phyloP scores from a whole-genome alignment of 2,329 filamentous ascomycete genomes.

The Exophiala sideris region DNA sequence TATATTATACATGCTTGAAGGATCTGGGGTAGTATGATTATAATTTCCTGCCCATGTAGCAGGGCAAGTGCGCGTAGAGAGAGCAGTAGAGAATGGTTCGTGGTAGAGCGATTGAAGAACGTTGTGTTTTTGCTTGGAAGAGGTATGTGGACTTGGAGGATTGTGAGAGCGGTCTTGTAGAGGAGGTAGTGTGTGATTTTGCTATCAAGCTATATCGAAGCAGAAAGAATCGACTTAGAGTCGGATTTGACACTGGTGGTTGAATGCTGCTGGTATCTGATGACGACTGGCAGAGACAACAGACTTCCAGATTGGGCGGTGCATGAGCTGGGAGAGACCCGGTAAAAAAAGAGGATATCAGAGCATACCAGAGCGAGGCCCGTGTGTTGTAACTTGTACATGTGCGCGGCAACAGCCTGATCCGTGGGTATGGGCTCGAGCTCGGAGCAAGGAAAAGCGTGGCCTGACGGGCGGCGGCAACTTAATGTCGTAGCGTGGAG shows the following conservation, averaged over 20 bases:
- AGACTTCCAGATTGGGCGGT: conserved; percentile 19
- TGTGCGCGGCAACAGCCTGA: conserved; percentile 17
- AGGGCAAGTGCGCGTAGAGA: not conserved
- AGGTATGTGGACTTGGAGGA: not conserved
- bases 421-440: conserved; percentile 18
- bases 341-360: not conserved
- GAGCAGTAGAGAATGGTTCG: not conserved
- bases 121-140: not conserved
- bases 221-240: not conserved
- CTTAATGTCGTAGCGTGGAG: not conserved
- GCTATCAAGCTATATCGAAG: too few relatives aligned
- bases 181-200: too few relatives aligned
- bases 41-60: not conserved
- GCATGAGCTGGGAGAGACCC: not conserved
- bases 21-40: not conserved
- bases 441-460: conserved; percentile 3
- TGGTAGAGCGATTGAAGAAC: not conserved
- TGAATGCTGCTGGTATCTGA: not conserved
- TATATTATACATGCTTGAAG: conserved; percentile 10
- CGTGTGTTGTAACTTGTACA: conserved; percentile 11
- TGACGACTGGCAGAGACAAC: conserved; percentile 10
- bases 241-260: too few relatives aligned
- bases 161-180: not conserved
- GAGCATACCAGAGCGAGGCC: conserved; percentile 21
- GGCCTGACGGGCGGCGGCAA: not conserved